These are phyloP conservation scores for Ophiostoma novo-ulmi DNA, from an alignment of 2,329 filamentous ascomycete genomes.

Conservation along the genomic window DNA sequence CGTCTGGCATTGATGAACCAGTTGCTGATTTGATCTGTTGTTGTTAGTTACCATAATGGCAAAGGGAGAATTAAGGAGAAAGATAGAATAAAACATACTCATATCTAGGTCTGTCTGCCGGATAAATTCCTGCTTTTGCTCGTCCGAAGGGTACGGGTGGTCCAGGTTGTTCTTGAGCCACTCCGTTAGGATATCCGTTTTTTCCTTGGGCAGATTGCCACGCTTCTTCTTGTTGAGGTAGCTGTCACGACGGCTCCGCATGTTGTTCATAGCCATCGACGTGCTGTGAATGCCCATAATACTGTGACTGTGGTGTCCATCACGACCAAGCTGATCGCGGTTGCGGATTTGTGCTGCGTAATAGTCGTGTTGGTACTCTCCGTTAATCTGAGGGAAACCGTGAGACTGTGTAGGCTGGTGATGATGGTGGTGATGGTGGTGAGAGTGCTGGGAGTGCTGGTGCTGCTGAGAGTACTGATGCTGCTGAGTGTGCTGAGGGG, in stretches of 20 bases:
- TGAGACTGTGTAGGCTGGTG: neutral
- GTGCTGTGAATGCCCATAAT: neutral
- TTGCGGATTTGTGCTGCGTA: neutral
- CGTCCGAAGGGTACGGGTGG: constrained; percentile 82
- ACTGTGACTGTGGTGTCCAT: neutral
- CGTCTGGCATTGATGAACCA: constrained; percentile 77
- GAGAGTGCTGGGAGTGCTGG: neutral
- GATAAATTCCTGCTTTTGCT: constrained; percentile 80
- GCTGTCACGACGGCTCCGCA: neutral
- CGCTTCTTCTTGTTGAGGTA: constrained; percentile 54
- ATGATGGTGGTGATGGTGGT: constrained; percentile 32
- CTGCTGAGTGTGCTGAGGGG: neutral
- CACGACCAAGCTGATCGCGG: neutral
- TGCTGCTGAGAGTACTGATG: neutral
- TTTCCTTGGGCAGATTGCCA: constrained; percentile 85
- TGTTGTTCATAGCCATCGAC: neutral
- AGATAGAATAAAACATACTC: constrained; percentile 47
- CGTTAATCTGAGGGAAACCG: neutral
- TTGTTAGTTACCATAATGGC: constrained; percentile 18
- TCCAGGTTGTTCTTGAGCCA: constrained; percentile 76
- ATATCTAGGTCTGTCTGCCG: constrained; percentile 70
- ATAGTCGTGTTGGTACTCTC: neutral
- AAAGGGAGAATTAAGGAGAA: constrained; percentile 15
- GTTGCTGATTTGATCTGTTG: constrained; percentile 64
- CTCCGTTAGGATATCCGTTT: constrained; percentile 70